These are phyloP conservation scores for Tephrocybe sp. DNA, from an alignment of 768 basidiomycete species.

Conservation along the genomic window DNA sequence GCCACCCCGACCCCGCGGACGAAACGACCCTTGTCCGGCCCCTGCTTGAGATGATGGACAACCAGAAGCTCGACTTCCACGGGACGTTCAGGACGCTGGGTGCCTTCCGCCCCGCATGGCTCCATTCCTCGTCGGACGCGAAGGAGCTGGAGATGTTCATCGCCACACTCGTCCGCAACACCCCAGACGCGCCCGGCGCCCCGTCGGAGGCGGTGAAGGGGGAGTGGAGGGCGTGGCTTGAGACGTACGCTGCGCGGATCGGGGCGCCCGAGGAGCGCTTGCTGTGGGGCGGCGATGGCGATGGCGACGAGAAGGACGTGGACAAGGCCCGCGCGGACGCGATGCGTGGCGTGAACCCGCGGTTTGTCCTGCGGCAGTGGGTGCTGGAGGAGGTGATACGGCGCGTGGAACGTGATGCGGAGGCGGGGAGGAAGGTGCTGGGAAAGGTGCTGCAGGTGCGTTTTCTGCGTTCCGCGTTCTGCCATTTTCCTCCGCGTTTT, in stretches of 20 bases:
- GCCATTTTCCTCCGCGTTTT: neutral
- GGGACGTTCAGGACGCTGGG: conserved; percentile 76
- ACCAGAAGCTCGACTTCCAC: conserved; percentile 84
- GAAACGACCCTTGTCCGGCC: conserved; percentile 60
- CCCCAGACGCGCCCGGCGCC: conserved; percentile 25
- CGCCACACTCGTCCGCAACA: conserved; percentile 41
- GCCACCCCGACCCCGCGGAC: conserved; percentile 54
- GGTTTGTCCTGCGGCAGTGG: conserved; percentile 96
- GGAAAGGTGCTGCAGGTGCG: conserved; percentile 82
- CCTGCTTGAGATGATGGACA: conserved; percentile 73
- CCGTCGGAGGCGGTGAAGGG: conserved; percentile 30
- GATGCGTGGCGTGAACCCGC: conserved; percentile 71
- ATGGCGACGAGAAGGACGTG: conserved; percentile 24
- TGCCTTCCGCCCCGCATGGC: conserved; percentile 54
- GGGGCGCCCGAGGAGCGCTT: conserved; percentile 43
- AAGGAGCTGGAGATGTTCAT: conserved; percentile 42
- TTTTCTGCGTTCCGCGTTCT: conserved; percentile 16
- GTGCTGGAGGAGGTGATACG: conserved; percentile 90
- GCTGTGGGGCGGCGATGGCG: conserved; percentile 34
- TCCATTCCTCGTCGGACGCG: neutral
- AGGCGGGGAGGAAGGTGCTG: conserved; percentile 64
- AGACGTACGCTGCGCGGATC: conserved; percentile 59
- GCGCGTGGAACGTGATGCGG: conserved; percentile 65
- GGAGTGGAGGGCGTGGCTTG: conserved; percentile 67
- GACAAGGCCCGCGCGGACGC: conserved; percentile 49